phyloP scores from a whole-genome alignment of 1,139 yeast species.

The Blastobotrys indianensis region DNA sequence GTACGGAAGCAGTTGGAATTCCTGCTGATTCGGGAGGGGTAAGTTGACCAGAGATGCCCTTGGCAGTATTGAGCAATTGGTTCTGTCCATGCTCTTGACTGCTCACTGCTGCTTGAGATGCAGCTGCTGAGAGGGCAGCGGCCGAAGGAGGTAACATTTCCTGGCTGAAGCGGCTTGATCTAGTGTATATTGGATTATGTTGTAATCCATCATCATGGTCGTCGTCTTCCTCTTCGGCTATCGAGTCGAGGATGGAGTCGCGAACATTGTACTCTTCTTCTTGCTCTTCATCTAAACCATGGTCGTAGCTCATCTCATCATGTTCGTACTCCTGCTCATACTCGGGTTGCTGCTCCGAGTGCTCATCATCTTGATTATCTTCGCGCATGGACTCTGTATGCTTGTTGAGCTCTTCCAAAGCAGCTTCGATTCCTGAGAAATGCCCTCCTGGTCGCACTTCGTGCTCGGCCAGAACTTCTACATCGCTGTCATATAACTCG shows the following conservation, averaged over 20 bases:
- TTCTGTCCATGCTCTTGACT: not conserved
- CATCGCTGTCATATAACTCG: conserved; percentile 2
- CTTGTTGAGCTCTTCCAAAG: no score
- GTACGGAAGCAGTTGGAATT: not conserved
- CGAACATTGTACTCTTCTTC: not conserved
- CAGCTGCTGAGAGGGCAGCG: not conserved
- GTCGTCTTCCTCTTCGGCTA: conserved; percentile 7
- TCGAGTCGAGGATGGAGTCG: conserved; percentile 4
- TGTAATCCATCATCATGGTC: conserved; percentile 2
- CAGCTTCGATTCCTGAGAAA: no score
- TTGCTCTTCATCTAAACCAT: no score
- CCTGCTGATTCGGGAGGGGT: conserved; percentile 14
- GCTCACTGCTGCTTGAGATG: not conserved
- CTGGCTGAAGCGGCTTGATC: conserved; percentile 5
- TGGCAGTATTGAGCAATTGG: not conserved
- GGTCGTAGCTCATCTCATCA: no score
- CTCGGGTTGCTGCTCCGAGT: no score
- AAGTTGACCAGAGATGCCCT: conserved; percentile 12
- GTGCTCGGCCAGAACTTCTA: no score
- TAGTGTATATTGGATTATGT: conserved; percentile 2
- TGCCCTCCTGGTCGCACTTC: no score
- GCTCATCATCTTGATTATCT: no score
- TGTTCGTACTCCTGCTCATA: no score
- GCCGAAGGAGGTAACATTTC: conserved; percentile 1
- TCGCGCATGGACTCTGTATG: no score